These are phyloP conservation scores for Coemansia interrupta DNA, from an alignment of 192 early-diverging fungal genomes.

Conservation along the genomic window DNA sequence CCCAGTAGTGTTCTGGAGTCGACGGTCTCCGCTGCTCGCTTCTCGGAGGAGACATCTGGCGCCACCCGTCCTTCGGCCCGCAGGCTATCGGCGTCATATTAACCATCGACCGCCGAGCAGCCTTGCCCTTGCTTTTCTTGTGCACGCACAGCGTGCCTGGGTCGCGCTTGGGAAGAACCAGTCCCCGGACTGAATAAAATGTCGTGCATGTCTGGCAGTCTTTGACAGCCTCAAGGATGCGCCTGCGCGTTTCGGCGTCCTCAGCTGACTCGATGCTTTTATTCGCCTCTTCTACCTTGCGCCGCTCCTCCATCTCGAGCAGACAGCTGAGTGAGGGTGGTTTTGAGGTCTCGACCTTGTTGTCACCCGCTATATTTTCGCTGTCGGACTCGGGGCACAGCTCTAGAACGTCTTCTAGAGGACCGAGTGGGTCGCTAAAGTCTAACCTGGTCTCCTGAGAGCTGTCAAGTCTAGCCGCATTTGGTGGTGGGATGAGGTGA, in stretches of 20 bases:
- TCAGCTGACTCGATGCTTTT: constrained; percentile 2
- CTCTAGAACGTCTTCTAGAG: constrained; percentile 9
- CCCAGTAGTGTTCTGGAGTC: constrained; percentile 50
- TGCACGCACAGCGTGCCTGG: constrained; percentile 31
- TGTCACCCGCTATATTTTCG: constrained; percentile 8
- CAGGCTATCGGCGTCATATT: not conserved
- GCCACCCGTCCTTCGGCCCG: constrained; percentile 6
- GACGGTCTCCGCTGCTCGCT: constrained; percentile 32
- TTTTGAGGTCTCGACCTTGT: not conserved
- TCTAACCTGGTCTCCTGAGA: constrained; percentile 48
- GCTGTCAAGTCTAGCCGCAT: constrained; percentile 4
- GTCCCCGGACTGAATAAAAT: constrained; percentile 42
- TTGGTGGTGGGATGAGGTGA: not conserved
- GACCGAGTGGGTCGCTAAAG: constrained; percentile 28
- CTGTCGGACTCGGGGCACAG: constrained; percentile 34
- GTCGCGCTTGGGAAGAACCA: constrained; percentile 43
- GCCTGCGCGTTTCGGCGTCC: constrained; percentile 12
- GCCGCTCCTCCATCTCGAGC: too few relatives aligned
- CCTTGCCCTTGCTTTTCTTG: constrained; percentile 17
- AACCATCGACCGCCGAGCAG: not conserved
- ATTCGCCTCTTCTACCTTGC: not conserved
- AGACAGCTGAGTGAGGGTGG: too few relatives aligned
- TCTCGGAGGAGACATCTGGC: constrained; percentile 6
- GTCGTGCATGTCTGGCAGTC: constrained; percentile 37
- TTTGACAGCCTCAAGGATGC: constrained; percentile 29